Evolutionary conservation across 2,329 filamentous ascomycete genomes (phyloP).

Genomic region (Aspergillus sp.): DNA sequence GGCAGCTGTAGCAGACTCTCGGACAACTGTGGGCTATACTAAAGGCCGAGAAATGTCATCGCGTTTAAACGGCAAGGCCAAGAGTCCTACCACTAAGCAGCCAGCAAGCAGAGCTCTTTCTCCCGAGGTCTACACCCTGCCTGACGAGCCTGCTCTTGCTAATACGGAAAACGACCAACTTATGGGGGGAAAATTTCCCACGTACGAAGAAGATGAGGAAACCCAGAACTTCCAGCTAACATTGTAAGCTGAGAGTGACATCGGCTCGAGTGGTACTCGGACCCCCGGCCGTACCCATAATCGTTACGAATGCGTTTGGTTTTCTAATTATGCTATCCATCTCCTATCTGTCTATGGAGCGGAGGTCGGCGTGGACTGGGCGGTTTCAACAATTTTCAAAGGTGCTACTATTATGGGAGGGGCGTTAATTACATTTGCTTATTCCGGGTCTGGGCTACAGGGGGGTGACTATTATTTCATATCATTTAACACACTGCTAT

Average conservation of each 20-base stretch:
- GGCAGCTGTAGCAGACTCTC: slow-evolving; percentile 67
- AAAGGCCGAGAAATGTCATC: slow-evolving; percentile 61
- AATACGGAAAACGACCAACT: slow-evolving; percentile 47
- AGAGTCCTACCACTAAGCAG: slow-evolving; percentile 21
- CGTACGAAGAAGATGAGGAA: slow-evolving; percentile 42
- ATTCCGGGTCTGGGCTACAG: slow-evolving; percentile 5
- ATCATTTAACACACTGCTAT: slow-evolving; percentile 5
- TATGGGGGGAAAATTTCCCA: slow-evolving; percentile 28
- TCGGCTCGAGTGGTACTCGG: background rate
- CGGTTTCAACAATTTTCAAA: background rate
- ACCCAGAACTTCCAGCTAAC: slow-evolving; percentile 41
- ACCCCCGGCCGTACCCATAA: background rate
- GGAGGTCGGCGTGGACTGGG: background rate
- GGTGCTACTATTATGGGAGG: slow-evolving; percentile 6
- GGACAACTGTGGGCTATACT: slow-evolving; percentile 81
- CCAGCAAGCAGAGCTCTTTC: slow-evolving; percentile 33
- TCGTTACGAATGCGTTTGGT: background rate
- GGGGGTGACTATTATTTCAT: slow-evolving; percentile 3
- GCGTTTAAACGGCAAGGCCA: slow-evolving; percentile 27
- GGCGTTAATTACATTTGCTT: slow-evolving; percentile 10
- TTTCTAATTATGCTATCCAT: slow-evolving; percentile 1
- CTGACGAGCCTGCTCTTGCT: slow-evolving; percentile 42
- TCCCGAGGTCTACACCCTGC: slow-evolving; percentile 43
- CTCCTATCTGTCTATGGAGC: too few species aligned
- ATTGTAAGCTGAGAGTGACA: slow-evolving; percentile 23